A percentile compares a stretch with the other conserved stretches of the same genome.
These are phyloP conservation scores for Corylus avellana DNA, from an alignment of 306 rosid genomes.

Conservation along the genomic window DNA sequence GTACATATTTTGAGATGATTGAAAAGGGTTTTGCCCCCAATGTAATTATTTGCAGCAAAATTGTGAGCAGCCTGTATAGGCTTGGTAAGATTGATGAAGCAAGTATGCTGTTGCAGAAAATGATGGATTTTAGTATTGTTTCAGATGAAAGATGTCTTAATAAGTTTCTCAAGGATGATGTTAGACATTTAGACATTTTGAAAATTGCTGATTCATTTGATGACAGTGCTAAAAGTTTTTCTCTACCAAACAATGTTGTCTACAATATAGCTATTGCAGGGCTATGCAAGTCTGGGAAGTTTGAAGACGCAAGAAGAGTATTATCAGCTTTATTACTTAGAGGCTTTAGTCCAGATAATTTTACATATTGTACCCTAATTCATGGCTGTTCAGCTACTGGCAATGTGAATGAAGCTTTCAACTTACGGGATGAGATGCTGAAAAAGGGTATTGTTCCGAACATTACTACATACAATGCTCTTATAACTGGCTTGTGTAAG, in stretches of 20 bases:
- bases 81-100: conserved; percentile 65
- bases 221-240: conserved; percentile 36
- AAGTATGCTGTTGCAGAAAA: conserved; percentile 60
- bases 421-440: conserved; percentile 73
- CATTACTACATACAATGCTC: conserved; percentile 67
- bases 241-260: conserved; percentile 52
- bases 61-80: conserved; percentile 70
- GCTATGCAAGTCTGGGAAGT: conserved; percentile 69
- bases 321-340: conserved; percentile 50
- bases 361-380: conserved; percentile 73
- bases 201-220: conserved; percentile 61
- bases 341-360: conserved; percentile 80
- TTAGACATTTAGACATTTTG: conserved; percentile 37
- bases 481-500: conserved; percentile 76
- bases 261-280: conserved; percentile 76
- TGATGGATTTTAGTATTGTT: conserved; percentile 58
- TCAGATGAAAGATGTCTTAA: conserved; percentile 30
- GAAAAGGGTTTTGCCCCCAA: conserved; percentile 60
- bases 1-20: conserved; percentile 68
- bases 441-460: conserved; percentile 66
- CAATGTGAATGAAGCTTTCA: conserved; percentile 70
- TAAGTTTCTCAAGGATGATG: conserved; percentile 30
- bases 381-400: conserved; percentile 67
- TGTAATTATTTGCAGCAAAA: conserved; percentile 62
- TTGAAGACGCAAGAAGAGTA: conserved; percentile 62